These are phyloP conservation scores for Neonectria magnoliae DNA, from an alignment of 2,329 filamentous ascomycete genomes.

Conservation along the genomic window DNA sequence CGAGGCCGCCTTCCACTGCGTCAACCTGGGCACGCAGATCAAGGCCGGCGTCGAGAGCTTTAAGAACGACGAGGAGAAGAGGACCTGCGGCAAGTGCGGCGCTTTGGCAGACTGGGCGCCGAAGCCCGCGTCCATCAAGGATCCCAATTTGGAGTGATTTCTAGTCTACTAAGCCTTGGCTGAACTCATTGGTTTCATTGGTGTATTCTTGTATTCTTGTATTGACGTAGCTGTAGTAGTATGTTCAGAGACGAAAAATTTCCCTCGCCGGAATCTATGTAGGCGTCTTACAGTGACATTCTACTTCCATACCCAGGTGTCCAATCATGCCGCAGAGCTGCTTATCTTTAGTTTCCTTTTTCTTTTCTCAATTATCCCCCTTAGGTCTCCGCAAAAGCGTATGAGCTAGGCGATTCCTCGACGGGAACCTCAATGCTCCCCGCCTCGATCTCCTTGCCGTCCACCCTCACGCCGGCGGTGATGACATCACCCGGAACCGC, in stretches of 20 bases:
- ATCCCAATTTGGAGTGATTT: constrained; percentile 62
- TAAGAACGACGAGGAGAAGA: constrained; percentile 70
- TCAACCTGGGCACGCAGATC: constrained; percentile 91
- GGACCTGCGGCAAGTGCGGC: constrained; percentile 83
- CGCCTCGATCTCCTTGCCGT: constrained; percentile 85
- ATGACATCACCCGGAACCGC: constrained; percentile 89
- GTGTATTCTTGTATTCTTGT: background rate
- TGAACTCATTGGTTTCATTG: background rate
- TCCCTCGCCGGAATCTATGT: constrained; percentile 10
- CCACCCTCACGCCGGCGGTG: constrained; percentile 81
- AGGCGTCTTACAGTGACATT: constrained; percentile 2
- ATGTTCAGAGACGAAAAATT: constrained; percentile 10
- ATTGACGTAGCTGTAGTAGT: constrained; percentile 9
- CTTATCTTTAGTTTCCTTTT: background rate
- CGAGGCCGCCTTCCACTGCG: constrained; percentile 88
- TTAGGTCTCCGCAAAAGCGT: constrained; percentile 80
- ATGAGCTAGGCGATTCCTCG: constrained; percentile 79
- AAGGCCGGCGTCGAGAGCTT: constrained; percentile 90
- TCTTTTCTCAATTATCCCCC: background rate
- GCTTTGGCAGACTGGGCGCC: constrained; percentile 77
- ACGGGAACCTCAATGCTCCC: constrained; percentile 85
- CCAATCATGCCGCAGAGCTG: background rate
- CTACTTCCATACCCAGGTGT: background rate
- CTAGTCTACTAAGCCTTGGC: too few relatives aligned
- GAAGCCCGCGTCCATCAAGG: constrained; percentile 64